phyloP scores from a whole-genome alignment of 2,329 filamentous ascomycete genomes.

The Aspergillus pseudoviridinutans region DNA sequence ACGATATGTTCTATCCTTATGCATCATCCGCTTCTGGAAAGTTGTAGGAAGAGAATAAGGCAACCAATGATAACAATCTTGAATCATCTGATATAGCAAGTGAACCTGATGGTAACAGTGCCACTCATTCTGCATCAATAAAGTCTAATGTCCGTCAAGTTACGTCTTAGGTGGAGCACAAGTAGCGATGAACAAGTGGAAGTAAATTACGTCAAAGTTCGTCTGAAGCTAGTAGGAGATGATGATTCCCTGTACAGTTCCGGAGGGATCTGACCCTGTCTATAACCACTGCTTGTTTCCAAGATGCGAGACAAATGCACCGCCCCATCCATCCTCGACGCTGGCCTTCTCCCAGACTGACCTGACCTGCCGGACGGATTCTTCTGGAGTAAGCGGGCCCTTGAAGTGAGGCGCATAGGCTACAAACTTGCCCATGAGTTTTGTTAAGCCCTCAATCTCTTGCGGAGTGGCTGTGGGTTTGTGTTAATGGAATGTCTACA shows the following conservation, averaged over 20 bases:
- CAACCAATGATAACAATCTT: no score
- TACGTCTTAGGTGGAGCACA: no score
- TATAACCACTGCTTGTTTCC: conserved; percentile 54
- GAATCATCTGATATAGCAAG: no score
- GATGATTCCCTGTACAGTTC: no score
- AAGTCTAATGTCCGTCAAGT: no score
- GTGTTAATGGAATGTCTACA: not conserved
- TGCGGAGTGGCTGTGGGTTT: conserved; percentile 16
- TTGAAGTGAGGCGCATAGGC: conserved; percentile 41
- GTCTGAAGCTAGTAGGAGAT: no score
- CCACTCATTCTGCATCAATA: no score
- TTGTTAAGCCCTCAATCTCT: conserved; percentile 17
- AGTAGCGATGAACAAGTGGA: no score
- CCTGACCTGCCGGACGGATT: conserved; percentile 33
- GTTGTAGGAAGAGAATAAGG: no score
- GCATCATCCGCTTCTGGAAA: not conserved
- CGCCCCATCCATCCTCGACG: conserved; percentile 46
- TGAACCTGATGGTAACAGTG: no score
- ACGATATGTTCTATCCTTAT: conserved; percentile 1
- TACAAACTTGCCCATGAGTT: conserved; percentile 28
- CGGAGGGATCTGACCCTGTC: not conserved
- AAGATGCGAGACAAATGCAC: conserved; percentile 52
- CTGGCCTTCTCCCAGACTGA: conserved; percentile 36
- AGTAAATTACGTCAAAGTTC: no score
- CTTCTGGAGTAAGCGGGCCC: conserved; percentile 27